Base-by-base conservation (phyloP, 352 stramenopile species). In the Chrysophaeum taylorii region DNA sequence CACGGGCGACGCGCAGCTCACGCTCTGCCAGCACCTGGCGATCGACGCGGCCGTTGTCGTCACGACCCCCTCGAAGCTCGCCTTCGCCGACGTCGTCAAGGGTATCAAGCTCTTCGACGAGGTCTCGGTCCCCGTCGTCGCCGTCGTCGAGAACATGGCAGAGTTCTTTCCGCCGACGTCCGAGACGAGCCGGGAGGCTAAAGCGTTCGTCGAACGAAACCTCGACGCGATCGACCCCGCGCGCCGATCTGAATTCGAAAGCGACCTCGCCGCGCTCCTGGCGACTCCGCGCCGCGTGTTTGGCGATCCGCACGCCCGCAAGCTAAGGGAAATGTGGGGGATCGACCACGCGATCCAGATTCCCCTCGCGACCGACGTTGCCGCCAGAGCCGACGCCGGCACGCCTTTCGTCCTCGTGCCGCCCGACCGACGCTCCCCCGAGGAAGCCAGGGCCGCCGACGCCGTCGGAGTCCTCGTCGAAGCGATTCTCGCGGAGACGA, bases 81-180 rank as follows among this genome's bases (percentile, higher is more conserved):
- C 90, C 68, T 95, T 97, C 70, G 88, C 95, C 25, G 96, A 99
- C 76, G 95, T 98, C 4, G 84, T 94, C 63, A 99, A 99, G 80
- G 96, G 96, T 45, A 96, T 99, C 68, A 78, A 92, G 31, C 96
- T 99, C 89, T 99, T 99, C 76, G 84, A 96, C 38, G 87, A 94
- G 29, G 79, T 99, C 39, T 96, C 97, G 74, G 91, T 99, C 39
- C 93, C 92, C 64, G 97, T 90, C 9, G 79, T 95, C 5, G 94
- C 93, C 16, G 86, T 99, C 16, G 96, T 99, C 4, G 94, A 99
- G 73, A 99, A 99, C 79, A 98, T 99, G 94, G 89, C 93, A 25
- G 98, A 97, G 71, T 98, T 92, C 33, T 5, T 2, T 2, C 33
- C 2, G 12, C 33, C 35, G 2, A 2, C 2, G 12, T 5, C 18